Evolutionary conservation across 768 basidiomycete species (phyloP), one percentile per base, ranked within the genome.

Genomic region (Lepiota venenata): DNA sequence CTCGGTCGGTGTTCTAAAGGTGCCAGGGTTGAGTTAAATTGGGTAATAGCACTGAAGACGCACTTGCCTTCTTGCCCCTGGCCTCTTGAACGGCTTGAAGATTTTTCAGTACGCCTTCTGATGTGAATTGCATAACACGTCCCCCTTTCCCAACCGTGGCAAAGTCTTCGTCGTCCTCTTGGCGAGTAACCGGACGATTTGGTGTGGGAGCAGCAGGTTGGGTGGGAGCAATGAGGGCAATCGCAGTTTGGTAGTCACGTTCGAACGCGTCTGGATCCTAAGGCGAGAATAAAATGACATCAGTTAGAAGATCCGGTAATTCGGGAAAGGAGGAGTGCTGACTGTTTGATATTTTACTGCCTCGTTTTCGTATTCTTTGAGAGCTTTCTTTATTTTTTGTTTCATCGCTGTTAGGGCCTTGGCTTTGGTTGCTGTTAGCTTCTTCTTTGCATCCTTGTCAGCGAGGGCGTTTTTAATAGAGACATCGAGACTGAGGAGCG

Each of bases 391-490:
- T 52, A 98, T 79, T 70, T 95, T 97, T 72, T 98, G 96, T 73
- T 95, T 98, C 86, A 98, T 89, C n/a, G 90, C 89, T 49, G 93
- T 98, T 60, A 98, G 79, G 2, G 94, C 93, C 64, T 91, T 94
- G 38, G 93, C 91, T 63, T 95, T 95, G 58, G 81, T 87, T 1
- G 93, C 89, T 60, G 94, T 96, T 87, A 95, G 92, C 74, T 97
- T 98, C 74, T 98, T 97, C 74, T 91, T 90, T 9, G 92, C 85
- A 56, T 88, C 87, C 69, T 95, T 96, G 70, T 97, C 94, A 9
- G 85, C 75, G 40, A 91, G 71, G 5, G 92, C 84, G 21, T 70
- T 74, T 60, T 83, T 87, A 61, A 97, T 72, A 9, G 91, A 84
- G 20, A 76, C 69, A 60, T 98, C 97, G 36, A 98, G 82, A 60